These are phyloP conservation scores for Pyrenophora graminea DNA, from an alignment of 2,329 filamentous ascomycete genomes.

Conservation along the genomic window DNA sequence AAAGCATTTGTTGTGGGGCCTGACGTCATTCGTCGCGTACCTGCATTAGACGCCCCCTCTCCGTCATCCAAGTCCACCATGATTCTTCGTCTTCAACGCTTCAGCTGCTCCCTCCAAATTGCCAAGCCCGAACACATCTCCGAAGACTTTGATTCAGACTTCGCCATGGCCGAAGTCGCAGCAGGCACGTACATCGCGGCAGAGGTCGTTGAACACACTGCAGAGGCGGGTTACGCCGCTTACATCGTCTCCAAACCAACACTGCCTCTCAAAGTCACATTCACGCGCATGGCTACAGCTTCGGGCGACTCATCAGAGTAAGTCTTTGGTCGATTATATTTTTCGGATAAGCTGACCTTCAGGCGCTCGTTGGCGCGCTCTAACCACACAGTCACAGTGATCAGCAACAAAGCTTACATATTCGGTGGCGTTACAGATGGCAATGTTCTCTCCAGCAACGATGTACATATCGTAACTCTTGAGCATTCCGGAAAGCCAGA, in stretches of 20 bases:
- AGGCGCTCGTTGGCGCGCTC: slow-evolving; percentile 39
- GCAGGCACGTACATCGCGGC: slow-evolving; percentile 43
- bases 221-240: slow-evolving; percentile 47
- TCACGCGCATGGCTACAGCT: slow-evolving; percentile 47
- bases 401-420: slow-evolving; percentile 51
- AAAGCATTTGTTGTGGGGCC: too few species aligned
- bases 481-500: slow-evolving; percentile 38
- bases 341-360: slow-evolving; percentile 6
- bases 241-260: slow-evolving; percentile 50
- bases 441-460: slow-evolving; percentile 47
- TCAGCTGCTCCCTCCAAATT: not conserved
- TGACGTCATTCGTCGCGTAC: not conserved
- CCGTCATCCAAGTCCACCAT: not conserved
- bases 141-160: not conserved
- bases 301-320: slow-evolving; percentile 42
- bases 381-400: slow-evolving; percentile 48
- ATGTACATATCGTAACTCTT: slow-evolving; percentile 49
- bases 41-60: not conserved
- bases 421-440: slow-evolving; percentile 49
- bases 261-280: slow-evolving; percentile 50
- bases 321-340: not conserved
- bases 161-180: slow-evolving; percentile 48
- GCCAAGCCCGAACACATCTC: too few species aligned
- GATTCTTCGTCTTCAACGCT: not conserved
- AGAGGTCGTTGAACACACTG: slow-evolving; percentile 49